Conservation (phyloP, 768 basidiomycete species). For the Termitomyces sp. region DNA sequence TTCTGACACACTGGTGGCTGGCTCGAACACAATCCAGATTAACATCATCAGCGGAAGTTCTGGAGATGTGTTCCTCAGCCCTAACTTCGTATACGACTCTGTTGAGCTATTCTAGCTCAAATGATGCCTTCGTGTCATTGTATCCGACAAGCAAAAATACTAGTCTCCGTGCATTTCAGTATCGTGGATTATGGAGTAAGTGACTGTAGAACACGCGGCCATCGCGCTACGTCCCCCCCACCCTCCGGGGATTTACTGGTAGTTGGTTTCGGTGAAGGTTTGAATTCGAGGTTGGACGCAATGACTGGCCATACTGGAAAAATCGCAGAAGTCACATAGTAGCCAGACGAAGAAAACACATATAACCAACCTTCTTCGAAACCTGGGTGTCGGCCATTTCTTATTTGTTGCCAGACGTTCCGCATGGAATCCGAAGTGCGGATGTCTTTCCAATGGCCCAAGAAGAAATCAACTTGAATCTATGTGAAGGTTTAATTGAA, state of each 20-base stretch:
- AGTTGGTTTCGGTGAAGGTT: constrained; percentile 24
- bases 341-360: constrained; percentile 9
- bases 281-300: constrained; percentile 56
- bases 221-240: constrained; percentile 10
- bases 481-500: constrained; percentile 43
- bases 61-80: constrained; percentile 37
- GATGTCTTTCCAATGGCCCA: constrained; percentile 79
- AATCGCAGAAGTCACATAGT: not conserved
- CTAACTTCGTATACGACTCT: constrained; percentile 40
- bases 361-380: constrained; percentile 68
- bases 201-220: not conserved
- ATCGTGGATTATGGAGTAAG: not conserved
- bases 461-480: constrained; percentile 71
- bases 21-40: constrained; percentile 37
- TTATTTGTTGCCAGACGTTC: constrained; percentile 79
- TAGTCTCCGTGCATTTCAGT: not conserved
- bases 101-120: constrained; percentile 30
- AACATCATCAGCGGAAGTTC: constrained; percentile 37
- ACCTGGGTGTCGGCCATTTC: constrained; percentile 77
- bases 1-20: constrained; percentile 29
- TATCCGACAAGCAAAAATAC: not conserved
- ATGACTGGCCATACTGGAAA: constrained; percentile 62
- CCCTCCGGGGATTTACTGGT: constrained; percentile 12
- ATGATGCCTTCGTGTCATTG: not conserved
- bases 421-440: constrained; percentile 80